Evolutionary conservation across 2,329 filamentous ascomycete genomes (phyloP).

Genomic region (Massarina eburnea): DNA sequence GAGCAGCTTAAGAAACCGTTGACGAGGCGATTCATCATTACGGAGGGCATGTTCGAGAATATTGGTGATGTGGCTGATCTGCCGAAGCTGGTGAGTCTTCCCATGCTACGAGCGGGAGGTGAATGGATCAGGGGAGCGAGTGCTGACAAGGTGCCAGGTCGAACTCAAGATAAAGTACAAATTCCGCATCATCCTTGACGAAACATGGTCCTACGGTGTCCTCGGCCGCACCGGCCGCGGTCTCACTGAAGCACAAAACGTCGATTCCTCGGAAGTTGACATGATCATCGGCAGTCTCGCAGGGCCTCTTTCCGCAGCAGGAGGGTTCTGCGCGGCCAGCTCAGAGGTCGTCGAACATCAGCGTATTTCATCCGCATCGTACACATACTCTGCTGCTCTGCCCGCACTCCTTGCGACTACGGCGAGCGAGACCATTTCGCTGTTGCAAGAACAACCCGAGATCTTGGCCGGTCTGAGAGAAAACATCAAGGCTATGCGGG

Average conservation of each 20-base stretch:
- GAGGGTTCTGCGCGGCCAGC: slow-evolving; percentile 92
- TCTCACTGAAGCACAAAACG: slow-evolving; percentile 93
- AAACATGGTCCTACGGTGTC: slow-evolving; percentile 96
- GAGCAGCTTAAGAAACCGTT: slow-evolving; percentile 87
- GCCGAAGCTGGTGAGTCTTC: slow-evolving; percentile 71
- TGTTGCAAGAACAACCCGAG: slow-evolving; percentile 85
- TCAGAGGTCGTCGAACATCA: slow-evolving; percentile 95
- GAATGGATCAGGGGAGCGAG: not conserved
- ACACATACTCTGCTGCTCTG: slow-evolving; percentile 93
- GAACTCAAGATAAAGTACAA: slow-evolving; percentile 96
- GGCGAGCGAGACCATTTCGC: slow-evolving; percentile 82
- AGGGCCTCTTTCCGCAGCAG: slow-evolving; percentile 85
- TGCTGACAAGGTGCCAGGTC: slow-evolving; percentile 54
- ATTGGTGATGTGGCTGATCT: slow-evolving; percentile 82
- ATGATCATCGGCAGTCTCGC: slow-evolving; percentile 96
- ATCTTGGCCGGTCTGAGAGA: slow-evolving; percentile 78
- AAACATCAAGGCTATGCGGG: slow-evolving; percentile 81
- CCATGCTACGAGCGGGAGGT: not conserved
- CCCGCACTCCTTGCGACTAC: slow-evolving; percentile 95
- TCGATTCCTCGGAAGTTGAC: slow-evolving; percentile 89
- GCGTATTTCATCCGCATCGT: slow-evolving; percentile 86
- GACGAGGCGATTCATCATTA: slow-evolving; percentile 92
- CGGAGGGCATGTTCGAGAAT: slow-evolving; percentile 91
- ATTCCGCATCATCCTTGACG: slow-evolving; percentile 95
- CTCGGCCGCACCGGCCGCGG: slow-evolving; percentile 89